phyloP scores from a whole-genome alignment of 768 basidiomycete genomes.

The Termitomyces sp. region DNA sequence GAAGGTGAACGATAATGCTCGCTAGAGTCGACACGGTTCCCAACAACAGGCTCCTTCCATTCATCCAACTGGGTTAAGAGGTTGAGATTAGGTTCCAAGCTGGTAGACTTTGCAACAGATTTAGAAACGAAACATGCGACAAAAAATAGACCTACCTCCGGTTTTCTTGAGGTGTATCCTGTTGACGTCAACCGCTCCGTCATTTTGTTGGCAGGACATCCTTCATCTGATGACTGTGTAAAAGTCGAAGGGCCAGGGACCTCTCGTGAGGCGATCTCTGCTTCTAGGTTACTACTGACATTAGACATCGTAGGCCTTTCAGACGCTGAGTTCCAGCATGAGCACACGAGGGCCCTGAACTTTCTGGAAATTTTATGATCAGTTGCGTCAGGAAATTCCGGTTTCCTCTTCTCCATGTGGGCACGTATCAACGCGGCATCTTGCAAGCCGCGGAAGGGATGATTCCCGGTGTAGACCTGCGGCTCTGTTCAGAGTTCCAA shows the following conservation, averaged over 20 bases:
- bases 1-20: background rate
- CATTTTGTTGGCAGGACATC: background rate
- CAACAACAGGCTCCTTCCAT: background rate
- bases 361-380: background rate
- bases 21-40: background rate
- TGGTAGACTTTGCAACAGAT: background rate
- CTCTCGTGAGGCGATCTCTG: background rate
- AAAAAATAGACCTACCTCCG: background rate
- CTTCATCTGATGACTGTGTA: background rate
- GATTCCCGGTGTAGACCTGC: constrained; percentile 16
- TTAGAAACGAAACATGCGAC: background rate
- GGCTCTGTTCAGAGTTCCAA: background rate
- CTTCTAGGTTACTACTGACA: background rate
- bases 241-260: background rate
- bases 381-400: background rate
- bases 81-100: background rate
- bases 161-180: background rate
- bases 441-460: constrained; percentile 6
- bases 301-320: constrained; percentile 7
- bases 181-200: background rate
- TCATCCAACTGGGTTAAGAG: background rate
- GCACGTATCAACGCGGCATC: constrained; percentile 3
- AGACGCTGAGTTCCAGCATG: constrained; percentile 7
- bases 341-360: constrained; percentile 1
- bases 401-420: background rate